These are phyloP conservation scores for Silene uniflora DNA, from an alignment of 148 eudicot genomes.

Conservation along the genomic window DNA sequence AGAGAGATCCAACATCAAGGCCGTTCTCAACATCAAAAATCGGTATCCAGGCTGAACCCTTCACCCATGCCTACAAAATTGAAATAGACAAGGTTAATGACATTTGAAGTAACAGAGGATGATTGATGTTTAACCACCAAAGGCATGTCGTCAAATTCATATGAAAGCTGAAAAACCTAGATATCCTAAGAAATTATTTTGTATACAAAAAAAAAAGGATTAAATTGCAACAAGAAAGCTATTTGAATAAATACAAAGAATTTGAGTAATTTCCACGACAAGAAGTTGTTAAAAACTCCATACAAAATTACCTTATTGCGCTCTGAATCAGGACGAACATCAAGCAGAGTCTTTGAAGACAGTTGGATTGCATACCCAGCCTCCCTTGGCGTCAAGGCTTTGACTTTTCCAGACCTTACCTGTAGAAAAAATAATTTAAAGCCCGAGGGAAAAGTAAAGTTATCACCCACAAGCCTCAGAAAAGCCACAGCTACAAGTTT, in stretches of 20 bases:
- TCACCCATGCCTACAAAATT: conserved; percentile 81
- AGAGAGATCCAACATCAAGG: conserved; percentile 56
- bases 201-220: neutral
- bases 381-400: conserved; percentile 75
- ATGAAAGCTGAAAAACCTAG: neutral
- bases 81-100: conserved; percentile 11
- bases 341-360: conserved; percentile 68
- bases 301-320: conserved; percentile 56
- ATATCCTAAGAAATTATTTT: neutral
- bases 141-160: neutral
- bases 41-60: conserved; percentile 87
- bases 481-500: conserved; percentile 1
- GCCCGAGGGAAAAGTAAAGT: conserved; percentile 27
- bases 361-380: conserved; percentile 97
- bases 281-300: no score
- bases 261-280: no score
- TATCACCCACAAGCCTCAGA: conserved; percentile 4
- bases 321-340: conserved; percentile 85
- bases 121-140: neutral
- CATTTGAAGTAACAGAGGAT: neutral
- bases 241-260: neutral
- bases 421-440: conserved; percentile 36
- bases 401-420: conserved; percentile 87
- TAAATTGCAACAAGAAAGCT: no score
- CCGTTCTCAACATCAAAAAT: conserved; percentile 66